Evolutionary conservation across 2,329 filamentous ascomycete genomes (phyloP).

Genomic region (Clonostachys rosea): DNA sequence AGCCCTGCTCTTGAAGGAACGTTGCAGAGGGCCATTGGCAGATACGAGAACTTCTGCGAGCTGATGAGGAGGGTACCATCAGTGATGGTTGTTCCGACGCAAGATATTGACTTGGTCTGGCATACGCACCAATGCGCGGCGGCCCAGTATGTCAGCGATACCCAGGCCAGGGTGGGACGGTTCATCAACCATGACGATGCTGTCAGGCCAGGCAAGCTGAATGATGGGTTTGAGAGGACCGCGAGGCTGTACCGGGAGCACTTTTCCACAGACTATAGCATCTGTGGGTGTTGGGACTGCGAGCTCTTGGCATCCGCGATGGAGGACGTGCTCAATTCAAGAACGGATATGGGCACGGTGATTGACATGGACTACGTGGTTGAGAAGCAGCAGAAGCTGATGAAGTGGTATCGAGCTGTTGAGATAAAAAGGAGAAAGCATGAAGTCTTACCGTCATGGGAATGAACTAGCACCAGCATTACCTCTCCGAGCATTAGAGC

Average conservation of each 20-base stretch:
- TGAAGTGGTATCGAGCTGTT: constrained; percentile 3
- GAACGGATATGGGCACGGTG: background rate
- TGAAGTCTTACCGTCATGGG: too few species aligned
- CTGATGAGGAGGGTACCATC: constrained; percentile 19
- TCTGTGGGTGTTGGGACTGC: constrained; percentile 30
- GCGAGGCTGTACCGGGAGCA: constrained; percentile 16
- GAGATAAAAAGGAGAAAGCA: constrained; percentile 1
- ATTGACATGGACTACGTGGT: background rate
- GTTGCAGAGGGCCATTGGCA: constrained; percentile 20
- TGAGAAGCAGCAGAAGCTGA: constrained; percentile 1
- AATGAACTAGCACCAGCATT: too few species aligned
- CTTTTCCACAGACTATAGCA: constrained; percentile 26
- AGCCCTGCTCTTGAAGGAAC: constrained; percentile 26
- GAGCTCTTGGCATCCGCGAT: constrained; percentile 20
- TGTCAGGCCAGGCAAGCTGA: constrained; percentile 16
- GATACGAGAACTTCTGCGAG: constrained; percentile 30
- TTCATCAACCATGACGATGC: constrained; percentile 34
- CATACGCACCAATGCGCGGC: constrained; percentile 33
- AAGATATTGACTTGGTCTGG: constrained; percentile 36
- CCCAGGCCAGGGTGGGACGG: constrained; percentile 7
- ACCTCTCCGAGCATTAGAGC: too few species aligned
- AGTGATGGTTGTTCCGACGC: constrained; percentile 26
- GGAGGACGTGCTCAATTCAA: constrained; percentile 1
- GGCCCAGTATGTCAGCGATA: constrained; percentile 13
- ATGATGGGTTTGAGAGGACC: constrained; percentile 18